Evolutionary conservation across 208 protist species (phyloP).

Genomic region (Leishmania tropica): DNA sequence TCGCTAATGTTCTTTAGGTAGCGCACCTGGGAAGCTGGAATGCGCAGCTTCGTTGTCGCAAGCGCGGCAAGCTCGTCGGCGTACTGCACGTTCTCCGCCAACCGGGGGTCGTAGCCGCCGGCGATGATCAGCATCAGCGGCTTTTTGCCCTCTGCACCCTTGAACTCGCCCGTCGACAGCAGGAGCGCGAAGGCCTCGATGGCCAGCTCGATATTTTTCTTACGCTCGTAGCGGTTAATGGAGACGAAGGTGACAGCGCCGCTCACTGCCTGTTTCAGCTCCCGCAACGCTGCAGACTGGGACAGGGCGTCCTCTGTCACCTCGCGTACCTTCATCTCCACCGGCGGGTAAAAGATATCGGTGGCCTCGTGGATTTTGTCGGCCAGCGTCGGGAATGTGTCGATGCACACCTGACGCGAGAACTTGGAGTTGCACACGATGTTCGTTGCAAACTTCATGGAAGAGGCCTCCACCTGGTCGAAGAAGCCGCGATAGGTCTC

Average conservation of each 20-base stretch:
- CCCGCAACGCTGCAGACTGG: slow-evolving; percentile 12
- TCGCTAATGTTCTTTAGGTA: slow-evolving; percentile 90
- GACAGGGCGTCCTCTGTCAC: slow-evolving; percentile 5
- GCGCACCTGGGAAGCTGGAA: slow-evolving; percentile 39
- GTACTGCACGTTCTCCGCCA: slow-evolving; percentile 86
- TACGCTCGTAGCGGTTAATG: slow-evolving; percentile 98
- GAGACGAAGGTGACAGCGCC: slow-evolving; percentile 87
- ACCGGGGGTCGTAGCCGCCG: slow-evolving; percentile 83
- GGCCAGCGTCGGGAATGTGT: slow-evolving; percentile 57
- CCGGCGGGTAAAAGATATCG: slow-evolving; percentile 85
- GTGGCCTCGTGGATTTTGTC: slow-evolving; percentile 32
- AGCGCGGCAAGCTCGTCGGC: slow-evolving; percentile 70
- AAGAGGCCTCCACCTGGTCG: slow-evolving; percentile 79
- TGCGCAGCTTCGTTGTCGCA: slow-evolving; percentile 32
- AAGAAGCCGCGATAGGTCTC: slow-evolving; percentile 87
- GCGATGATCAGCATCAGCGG: slow-evolving; percentile 74
- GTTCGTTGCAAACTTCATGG: slow-evolving; percentile 57
- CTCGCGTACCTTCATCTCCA: slow-evolving; percentile 29
- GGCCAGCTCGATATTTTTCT: slow-evolving; percentile 96
- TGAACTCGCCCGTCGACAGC: slow-evolving; percentile 35
- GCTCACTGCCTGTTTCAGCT: slow-evolving; percentile 23
- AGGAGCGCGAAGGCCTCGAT: slow-evolving; percentile 76
- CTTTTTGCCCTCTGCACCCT: slow-evolving; percentile 1
- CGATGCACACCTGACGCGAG: slow-evolving; percentile 47
- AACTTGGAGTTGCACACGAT: slow-evolving; percentile 90